Evolutionary conservation across 83 land plant genomes (phyloP).

Genomic region (Thuja plicata): DNA sequence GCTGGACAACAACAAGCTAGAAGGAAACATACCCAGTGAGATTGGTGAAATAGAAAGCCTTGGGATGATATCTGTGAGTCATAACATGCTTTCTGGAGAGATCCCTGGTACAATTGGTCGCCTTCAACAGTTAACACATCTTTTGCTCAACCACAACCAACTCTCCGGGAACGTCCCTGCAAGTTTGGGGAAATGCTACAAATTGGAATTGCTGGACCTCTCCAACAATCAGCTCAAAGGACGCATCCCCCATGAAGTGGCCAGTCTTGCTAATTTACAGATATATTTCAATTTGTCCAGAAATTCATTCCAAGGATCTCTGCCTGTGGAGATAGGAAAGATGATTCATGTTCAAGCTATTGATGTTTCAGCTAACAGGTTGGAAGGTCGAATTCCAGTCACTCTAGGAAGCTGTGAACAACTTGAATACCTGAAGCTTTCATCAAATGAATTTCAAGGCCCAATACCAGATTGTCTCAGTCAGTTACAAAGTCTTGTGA

Average conservation of each 20-base stretch:
- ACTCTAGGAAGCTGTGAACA: background rate
- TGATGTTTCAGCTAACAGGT: background rate
- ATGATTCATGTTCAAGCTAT: background rate
- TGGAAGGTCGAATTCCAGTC: background rate
- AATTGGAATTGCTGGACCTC: background rate
- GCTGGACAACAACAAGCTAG: constrained; percentile 41
- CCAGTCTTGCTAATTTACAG: background rate
- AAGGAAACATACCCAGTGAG: background rate
- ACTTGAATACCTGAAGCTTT: background rate
- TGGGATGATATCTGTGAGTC: background rate
- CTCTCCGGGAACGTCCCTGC: background rate
- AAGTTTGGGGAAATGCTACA: background rate
- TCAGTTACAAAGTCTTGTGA: too few species aligned
- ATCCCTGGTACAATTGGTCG: background rate
- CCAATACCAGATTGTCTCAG: too few species aligned
- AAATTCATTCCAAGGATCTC: background rate
- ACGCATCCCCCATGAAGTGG: background rate
- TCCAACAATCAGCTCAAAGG: background rate
- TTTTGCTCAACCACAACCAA: background rate
- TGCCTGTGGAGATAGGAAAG: background rate
- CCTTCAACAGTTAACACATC: background rate
- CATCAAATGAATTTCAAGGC: background rate
- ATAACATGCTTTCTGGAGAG: background rate
- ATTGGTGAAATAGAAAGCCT: background rate
- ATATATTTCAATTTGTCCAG: background rate